These are phyloP conservation scores for Emydomyces testavorans DNA, from an alignment of 2,329 filamentous ascomycete species.

Conservation along the genomic window DNA sequence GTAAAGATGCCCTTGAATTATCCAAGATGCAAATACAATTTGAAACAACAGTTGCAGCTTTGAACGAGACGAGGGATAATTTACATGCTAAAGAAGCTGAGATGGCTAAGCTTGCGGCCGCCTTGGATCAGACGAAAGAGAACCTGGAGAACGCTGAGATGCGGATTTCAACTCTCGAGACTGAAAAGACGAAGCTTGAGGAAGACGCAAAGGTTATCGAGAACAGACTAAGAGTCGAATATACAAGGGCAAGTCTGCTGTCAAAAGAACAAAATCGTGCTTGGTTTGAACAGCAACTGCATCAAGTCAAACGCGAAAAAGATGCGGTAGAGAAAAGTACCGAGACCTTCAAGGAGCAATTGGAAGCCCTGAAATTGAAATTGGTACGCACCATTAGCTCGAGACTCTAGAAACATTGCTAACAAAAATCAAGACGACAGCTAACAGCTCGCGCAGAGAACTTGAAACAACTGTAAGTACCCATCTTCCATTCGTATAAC, in stretches of 20 bases:
- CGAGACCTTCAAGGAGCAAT: conserved; percentile 17
- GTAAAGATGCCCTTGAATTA: conserved; percentile 18
- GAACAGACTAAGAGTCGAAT: conserved; percentile 23
- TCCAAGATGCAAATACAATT: conserved; percentile 21
- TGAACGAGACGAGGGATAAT: conserved; percentile 15
- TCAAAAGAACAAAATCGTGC: conserved; percentile 22
- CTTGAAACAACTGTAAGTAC: conserved; percentile 8
- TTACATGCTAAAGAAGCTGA: conserved; percentile 19
- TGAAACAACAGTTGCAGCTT: conserved; percentile 18
- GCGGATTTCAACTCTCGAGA: conserved; percentile 16
- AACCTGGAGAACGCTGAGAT: conserved; percentile 17
- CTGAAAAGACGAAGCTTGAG: conserved; percentile 19
- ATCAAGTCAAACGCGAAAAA: conserved; percentile 23
- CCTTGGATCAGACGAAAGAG: conserved; percentile 17
- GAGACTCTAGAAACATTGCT: background rate
- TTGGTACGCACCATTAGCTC: conserved; percentile 20
- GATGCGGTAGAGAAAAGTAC: conserved; percentile 17
- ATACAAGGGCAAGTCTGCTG: conserved; percentile 24
- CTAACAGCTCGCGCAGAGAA: background rate
- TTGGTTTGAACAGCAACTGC: conserved; percentile 24
- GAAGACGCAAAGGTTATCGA: conserved; percentile 20
- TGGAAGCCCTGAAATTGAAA: conserved; percentile 18
- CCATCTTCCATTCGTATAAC: background rate
- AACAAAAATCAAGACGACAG: background rate
- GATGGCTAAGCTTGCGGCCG: conserved; percentile 16